Evolutionary conservation across 1,284 basidiomycete species (phyloP).

Genomic region (Cutaneotrichosporon sp.): DNA sequence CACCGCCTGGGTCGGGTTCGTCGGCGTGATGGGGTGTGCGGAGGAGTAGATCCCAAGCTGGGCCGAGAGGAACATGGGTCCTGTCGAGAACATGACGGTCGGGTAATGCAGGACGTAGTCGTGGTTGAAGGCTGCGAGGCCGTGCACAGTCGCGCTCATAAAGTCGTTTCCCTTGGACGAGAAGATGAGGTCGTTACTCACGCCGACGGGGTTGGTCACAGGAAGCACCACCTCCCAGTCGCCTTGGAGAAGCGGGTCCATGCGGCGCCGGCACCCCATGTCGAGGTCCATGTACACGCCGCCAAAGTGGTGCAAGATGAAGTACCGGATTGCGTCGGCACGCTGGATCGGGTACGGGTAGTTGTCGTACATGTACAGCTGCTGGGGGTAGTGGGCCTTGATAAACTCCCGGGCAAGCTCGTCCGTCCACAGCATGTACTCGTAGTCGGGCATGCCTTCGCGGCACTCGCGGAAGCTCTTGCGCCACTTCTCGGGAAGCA

Average conservation of each 20-base stretch:
- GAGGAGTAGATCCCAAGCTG: conserved; percentile 78
- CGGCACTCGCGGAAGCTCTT: conserved; percentile 71
- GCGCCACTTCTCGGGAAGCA: conserved; percentile 77
- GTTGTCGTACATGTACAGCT: conserved; percentile 83
- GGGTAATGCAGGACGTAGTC: conserved; percentile 93
- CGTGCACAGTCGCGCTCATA: conserved; percentile 88
- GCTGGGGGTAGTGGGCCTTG: conserved; percentile 80
- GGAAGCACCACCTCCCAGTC: conserved; percentile 83
- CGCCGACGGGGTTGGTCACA: conserved; percentile 90
- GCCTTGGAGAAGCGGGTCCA: conserved; percentile 75
- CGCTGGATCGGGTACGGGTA: conserved; percentile 95
- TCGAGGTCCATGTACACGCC: conserved; percentile 97
- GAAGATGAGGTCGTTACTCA: conserved; percentile 97
- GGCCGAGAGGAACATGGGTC: conserved; percentile 86
- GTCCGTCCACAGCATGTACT: conserved; percentile 98
- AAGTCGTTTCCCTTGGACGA: conserved; percentile 80
- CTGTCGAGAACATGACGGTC: conserved; percentile 99
- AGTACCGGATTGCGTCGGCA: conserved; percentile 96
- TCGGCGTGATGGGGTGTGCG: conserved; percentile 59
- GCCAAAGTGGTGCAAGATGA: conserved; percentile 90
- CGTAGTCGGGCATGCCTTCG: conserved; percentile 88
- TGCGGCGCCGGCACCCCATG: conserved; percentile 83
- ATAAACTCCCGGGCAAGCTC: conserved; percentile 84
- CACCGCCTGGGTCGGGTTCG: conserved; percentile 60
- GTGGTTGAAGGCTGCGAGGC: conserved; percentile 87